Evolutionary conservation across 2,329 filamentous ascomycete species (phyloP).

Genomic region (Ceratocystiopsis minuta): DNA sequence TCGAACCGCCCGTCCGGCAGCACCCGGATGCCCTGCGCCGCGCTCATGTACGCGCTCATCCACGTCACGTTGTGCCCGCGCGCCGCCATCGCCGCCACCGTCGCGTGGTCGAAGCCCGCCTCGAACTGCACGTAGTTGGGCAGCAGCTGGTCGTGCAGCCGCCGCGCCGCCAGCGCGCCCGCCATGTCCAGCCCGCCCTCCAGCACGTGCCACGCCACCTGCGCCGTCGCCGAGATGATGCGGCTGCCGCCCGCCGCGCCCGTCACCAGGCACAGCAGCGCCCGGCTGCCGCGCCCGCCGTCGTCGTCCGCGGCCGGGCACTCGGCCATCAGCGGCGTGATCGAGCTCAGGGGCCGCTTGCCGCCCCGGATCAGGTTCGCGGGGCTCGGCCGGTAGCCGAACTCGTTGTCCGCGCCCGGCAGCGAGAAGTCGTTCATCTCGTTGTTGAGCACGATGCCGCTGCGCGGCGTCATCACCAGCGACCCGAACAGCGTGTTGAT

Average conservation of each 20-base stretch:
- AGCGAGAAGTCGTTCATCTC: slow-evolving; percentile 74
- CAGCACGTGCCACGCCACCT: slow-evolving; percentile 57
- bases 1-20: slow-evolving; percentile 52
- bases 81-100: slow-evolving; percentile 45
- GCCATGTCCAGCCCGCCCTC: slow-evolving; percentile 43
- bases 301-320: slow-evolving; percentile 22
- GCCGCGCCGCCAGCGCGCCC: slow-evolving; percentile 47
- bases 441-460: slow-evolving; percentile 63
- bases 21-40: slow-evolving; percentile 54
- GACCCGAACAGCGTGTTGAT: slow-evolving; percentile 77
- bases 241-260: slow-evolving; percentile 69
- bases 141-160: slow-evolving; percentile 68
- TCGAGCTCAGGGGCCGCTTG: slow-evolving; percentile 72
- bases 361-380: slow-evolving; percentile 66
- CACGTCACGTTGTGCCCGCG: slow-evolving; percentile 60
- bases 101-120: slow-evolving; percentile 50
- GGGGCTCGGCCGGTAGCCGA: slow-evolving; percentile 64
- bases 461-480: slow-evolving; percentile 59
- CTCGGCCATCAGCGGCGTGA: slow-evolving; percentile 66
- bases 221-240: slow-evolving; percentile 71
- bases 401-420: slow-evolving; percentile 57
- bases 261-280: slow-evolving; percentile 50
- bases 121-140: slow-evolving; percentile 56
- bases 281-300: slow-evolving; percentile 23
- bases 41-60: slow-evolving; percentile 38